These are phyloP conservation scores for Kodamaea anthophila DNA, from an alignment of 1,139 yeast species.

Conservation along the genomic window DNA sequence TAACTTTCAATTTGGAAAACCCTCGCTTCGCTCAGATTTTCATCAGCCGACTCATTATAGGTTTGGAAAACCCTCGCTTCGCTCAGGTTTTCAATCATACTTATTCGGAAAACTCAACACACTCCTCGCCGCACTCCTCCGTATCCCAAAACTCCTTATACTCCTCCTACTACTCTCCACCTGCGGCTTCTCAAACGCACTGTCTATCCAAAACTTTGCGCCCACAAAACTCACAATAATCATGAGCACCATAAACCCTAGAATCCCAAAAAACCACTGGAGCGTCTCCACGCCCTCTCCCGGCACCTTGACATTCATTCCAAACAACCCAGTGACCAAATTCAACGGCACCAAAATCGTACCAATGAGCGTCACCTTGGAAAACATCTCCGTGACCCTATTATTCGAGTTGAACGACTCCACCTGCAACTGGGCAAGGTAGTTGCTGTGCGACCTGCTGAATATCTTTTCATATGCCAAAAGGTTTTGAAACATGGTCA, in stretches of 20 bases:
- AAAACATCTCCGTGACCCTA: conserved; percentile 77
- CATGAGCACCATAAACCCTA: conserved; percentile 32
- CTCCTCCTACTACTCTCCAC: conserved; percentile 26
- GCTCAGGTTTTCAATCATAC: too few species aligned
- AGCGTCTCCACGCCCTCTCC: conserved; percentile 45
- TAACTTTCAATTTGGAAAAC: too few species aligned
- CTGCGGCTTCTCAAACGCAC: conserved; percentile 13
- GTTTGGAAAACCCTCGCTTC: too few species aligned
- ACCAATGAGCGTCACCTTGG: conserved; percentile 86
- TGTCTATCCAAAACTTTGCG: conserved; percentile 34
- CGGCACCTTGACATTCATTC: conserved; percentile 92
- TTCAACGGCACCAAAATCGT: conserved; percentile 88
- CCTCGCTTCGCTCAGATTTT: too few species aligned
- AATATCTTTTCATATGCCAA: conserved; percentile 88
- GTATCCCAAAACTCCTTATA: conserved; percentile 41
- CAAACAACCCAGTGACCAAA: conserved; percentile 85
- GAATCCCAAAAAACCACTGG: conserved; percentile 36
- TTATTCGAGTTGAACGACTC: conserved; percentile 84
- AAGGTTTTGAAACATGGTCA: conserved; percentile 90
- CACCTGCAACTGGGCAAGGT: conserved; percentile 89
- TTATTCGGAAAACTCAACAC: conserved; percentile 39
- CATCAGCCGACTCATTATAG: too few species aligned
- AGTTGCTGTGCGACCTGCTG: conserved; percentile 85
- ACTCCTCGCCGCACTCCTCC: conserved; percentile 32
- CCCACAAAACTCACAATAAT: conserved; percentile 23